These are phyloP conservation scores for Dissophora globulifera DNA, from an alignment of 192 early-diverging fungal species.

Conservation along the genomic window DNA sequence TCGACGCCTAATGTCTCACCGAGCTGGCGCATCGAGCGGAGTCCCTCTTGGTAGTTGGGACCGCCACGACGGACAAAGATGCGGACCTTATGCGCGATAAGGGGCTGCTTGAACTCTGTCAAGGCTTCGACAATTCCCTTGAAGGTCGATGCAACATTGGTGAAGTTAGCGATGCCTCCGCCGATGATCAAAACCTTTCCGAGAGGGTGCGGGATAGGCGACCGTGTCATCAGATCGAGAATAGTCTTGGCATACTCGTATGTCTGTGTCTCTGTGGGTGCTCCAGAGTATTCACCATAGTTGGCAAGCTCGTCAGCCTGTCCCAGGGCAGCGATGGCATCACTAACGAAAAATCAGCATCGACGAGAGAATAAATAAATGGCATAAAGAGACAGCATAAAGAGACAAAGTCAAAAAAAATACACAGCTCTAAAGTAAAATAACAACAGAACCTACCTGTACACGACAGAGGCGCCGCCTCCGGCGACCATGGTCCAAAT, in stretches of 20 bases:
- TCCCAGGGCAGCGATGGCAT: conserved; percentile 98
- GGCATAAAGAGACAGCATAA: too few relatives aligned
- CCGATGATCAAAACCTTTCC: conserved; percentile 99
- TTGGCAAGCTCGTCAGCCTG: conserved; percentile 96
- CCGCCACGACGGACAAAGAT: conserved; percentile 98
- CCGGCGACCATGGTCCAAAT: conserved; percentile 99
- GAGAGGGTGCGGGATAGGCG: conserved; percentile 73
- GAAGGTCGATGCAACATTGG: conserved; percentile 98
- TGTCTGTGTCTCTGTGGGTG: conserved; percentile 98
- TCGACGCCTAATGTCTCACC: conserved; percentile 94
- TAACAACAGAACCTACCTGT: too few relatives aligned
- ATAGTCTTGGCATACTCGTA: conserved; percentile 99
- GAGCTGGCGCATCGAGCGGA: conserved; percentile 91
- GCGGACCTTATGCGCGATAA: conserved; percentile 89
- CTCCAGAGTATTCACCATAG: conserved; percentile 99
- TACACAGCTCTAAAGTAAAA: too few relatives aligned
- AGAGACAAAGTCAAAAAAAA: too few relatives aligned
- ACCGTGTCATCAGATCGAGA: conserved; percentile 97
- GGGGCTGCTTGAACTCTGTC: conserved; percentile 88
- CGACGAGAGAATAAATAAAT: too few relatives aligned
- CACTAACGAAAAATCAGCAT: conserved; percentile 56
- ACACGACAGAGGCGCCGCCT: conserved; percentile 98
- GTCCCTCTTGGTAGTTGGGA: conserved; percentile 99
- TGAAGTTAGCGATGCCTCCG: conserved; percentile 99
- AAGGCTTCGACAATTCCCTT: conserved; percentile 98